These are phyloP conservation scores for Sphenostylis stenocarpa DNA, from an alignment of 306 rosid species.

Conservation along the genomic window DNA sequence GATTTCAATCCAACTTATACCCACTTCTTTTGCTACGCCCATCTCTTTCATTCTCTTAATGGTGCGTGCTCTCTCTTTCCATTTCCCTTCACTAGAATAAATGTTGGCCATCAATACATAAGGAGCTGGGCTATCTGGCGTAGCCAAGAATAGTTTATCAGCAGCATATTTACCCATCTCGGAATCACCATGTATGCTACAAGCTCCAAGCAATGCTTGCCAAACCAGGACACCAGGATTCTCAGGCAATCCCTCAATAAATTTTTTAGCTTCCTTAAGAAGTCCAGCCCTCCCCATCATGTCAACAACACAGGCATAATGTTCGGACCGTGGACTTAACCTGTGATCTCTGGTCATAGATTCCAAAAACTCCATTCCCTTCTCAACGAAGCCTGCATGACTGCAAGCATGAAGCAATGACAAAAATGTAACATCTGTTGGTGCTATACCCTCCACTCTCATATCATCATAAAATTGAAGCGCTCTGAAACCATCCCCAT, in stretches of 20 bases:
- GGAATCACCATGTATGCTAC: constrained; percentile 70
- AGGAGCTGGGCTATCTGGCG: constrained; percentile 67
- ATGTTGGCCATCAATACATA: constrained; percentile 82
- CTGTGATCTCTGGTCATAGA: constrained; percentile 69
- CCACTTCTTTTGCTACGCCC: constrained; percentile 75
- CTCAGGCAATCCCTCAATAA: constrained; percentile 56
- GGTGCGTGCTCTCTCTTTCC: constrained; percentile 85
- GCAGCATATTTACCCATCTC: constrained; percentile 78
- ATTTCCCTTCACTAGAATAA: constrained; percentile 76
- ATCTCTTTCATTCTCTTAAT: constrained; percentile 78
- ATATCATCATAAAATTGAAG: constrained; percentile 63
- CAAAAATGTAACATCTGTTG: constrained; percentile 76
- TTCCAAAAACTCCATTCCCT: constrained; percentile 74
- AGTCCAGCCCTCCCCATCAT: constrained; percentile 89
- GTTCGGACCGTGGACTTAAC: constrained; percentile 69
- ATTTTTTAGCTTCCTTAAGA: constrained; percentile 65
- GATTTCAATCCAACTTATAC: constrained; percentile 81
- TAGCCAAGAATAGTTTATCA: constrained; percentile 50
- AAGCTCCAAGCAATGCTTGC: constrained; percentile 96
- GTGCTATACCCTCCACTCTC: constrained; percentile 55
- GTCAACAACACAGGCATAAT: constrained; percentile 83
- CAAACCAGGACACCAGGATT: constrained; percentile 66
- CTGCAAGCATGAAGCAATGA: constrained; percentile 91
- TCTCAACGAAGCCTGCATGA: constrained; percentile 75
- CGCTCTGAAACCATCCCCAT: constrained; percentile 73